These are phyloP conservation scores for Aureobasidium sp. DNA, from an alignment of 2,329 filamentous ascomycete species.

Conservation along the genomic window DNA sequence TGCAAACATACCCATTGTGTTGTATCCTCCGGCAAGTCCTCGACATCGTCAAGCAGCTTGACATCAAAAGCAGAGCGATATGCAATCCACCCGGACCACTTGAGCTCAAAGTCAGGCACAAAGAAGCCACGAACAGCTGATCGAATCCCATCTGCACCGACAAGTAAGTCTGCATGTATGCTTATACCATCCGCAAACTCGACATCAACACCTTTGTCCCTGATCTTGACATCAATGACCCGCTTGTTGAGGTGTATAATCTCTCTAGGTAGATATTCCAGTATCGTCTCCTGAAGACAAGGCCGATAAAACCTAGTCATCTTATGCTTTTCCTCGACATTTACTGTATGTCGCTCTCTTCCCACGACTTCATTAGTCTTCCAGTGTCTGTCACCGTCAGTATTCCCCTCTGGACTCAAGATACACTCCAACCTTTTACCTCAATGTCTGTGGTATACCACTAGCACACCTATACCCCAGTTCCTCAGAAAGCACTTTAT, in stretches of 20 bases:
- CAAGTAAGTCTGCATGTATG: constrained; percentile 25
- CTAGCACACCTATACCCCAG: constrained; percentile 28
- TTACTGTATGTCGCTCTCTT: constrained; percentile 25
- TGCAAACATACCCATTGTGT: constrained; percentile 23
- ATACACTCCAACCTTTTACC: constrained; percentile 18
- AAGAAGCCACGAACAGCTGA: constrained; percentile 26
- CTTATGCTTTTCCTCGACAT: constrained; percentile 26
- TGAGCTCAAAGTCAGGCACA: constrained; percentile 24
- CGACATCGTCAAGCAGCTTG: constrained; percentile 26
- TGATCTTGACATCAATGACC: constrained; percentile 17
- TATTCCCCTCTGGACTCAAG: not conserved
- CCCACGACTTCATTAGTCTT: constrained; percentile 32
- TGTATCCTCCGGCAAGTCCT: constrained; percentile 29
- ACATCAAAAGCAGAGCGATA: constrained; percentile 31
- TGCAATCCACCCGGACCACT: constrained; percentile 32
- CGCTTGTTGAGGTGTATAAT: constrained; percentile 28
- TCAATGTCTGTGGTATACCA: constrained; percentile 29
- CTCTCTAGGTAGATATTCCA: constrained; percentile 25
- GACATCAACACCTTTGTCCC: constrained; percentile 20
- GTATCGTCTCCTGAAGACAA: constrained; percentile 29
- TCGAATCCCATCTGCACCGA: constrained; percentile 33
- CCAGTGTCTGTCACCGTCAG: constrained; percentile 23
- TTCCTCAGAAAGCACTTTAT: constrained; percentile 27
- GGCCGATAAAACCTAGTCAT: constrained; percentile 31
- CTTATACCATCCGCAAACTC: constrained; percentile 26